These are phyloP conservation scores for Ogataea nonfermentans DNA, from an alignment of 805 yeast species.

Conservation along the genomic window DNA sequence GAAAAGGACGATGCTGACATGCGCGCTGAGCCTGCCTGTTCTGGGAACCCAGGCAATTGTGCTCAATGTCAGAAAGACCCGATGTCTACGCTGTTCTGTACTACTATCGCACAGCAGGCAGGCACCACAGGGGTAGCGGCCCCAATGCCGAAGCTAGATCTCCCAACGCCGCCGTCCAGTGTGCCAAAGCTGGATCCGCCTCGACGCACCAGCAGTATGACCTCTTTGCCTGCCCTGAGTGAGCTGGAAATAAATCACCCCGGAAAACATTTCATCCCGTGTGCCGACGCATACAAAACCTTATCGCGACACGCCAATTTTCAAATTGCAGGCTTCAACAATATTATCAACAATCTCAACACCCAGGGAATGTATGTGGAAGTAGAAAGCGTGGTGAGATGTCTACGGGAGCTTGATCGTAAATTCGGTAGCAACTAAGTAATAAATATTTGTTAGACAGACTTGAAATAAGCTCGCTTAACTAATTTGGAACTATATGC, in stretches of 20 bases:
- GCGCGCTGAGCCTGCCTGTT: conserved; percentile 48
- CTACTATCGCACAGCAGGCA: conserved; percentile 60
- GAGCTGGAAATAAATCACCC: conserved; percentile 31
- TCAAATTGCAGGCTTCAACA: conserved; percentile 67
- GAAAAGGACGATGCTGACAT: conserved; percentile 12
- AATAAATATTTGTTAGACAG: not conserved
- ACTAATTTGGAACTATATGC: too few relatives aligned
- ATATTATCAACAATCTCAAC: conserved; percentile 69
- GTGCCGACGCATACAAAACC: conserved; percentile 87
- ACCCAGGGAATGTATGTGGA: conserved; percentile 89
- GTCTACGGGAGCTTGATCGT: conserved; percentile 76
- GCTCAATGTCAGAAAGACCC: conserved; percentile 82
- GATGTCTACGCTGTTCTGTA: conserved; percentile 83
- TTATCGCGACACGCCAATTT: conserved; percentile 79
- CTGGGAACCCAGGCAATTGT: conserved; percentile 89
- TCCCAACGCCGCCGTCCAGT: conserved; percentile 21
- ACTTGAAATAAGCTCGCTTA: not conserved
- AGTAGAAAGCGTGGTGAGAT: conserved; percentile 85
- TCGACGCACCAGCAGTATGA: conserved; percentile 20
- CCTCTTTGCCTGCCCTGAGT: conserved; percentile 27
- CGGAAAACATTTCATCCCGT: conserved; percentile 67
- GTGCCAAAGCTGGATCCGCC: conserved; percentile 15
- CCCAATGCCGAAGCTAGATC: conserved; percentile 5
- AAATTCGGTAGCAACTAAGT: conserved; percentile 40
- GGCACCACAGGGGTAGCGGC: conserved; percentile 2